Evolutionary conservation across 108 stramenopile genomes (phyloP).

Genomic region (Pseudonitzschia delicatissima): DNA sequence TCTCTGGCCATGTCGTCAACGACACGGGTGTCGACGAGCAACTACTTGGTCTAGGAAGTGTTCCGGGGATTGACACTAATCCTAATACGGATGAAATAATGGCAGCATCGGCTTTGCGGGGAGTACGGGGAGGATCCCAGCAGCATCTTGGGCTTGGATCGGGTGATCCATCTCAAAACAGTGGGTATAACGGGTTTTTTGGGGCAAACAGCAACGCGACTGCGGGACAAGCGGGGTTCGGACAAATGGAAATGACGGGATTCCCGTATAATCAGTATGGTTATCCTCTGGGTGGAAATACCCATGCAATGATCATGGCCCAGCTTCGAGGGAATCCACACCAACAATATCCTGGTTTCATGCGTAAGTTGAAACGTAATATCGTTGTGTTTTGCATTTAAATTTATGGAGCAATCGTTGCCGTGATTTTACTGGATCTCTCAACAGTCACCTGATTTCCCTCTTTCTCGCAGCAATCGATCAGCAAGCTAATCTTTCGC

Average conservation of each 20-base stretch:
- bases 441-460: background rate
- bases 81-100: conserved; percentile 24
- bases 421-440: background rate
- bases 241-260: conserved; percentile 10
- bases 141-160: background rate
- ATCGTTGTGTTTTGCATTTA: background rate
- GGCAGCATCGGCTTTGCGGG: conserved; percentile 29
- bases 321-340: conserved; percentile 7
- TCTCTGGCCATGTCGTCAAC: background rate
- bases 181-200: background rate
- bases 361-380: background rate
- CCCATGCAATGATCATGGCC: conserved; percentile 15
- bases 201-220: background rate
- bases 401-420: background rate
- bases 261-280: conserved; percentile 14
- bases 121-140: conserved; percentile 28
- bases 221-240: background rate
- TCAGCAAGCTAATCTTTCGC: conserved; percentile 10
- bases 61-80: conserved; percentile 10
- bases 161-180: background rate
- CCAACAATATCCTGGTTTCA: conserved; percentile 3
- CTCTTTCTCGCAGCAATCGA: conserved; percentile 1
- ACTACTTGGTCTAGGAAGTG: conserved; percentile 10
- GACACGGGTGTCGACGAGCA: conserved; percentile 9
- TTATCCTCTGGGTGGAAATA: conserved; percentile 7